Evolutionary conservation across 208 protist species (phyloP).

Genomic region (Leishmania turanica): DNA sequence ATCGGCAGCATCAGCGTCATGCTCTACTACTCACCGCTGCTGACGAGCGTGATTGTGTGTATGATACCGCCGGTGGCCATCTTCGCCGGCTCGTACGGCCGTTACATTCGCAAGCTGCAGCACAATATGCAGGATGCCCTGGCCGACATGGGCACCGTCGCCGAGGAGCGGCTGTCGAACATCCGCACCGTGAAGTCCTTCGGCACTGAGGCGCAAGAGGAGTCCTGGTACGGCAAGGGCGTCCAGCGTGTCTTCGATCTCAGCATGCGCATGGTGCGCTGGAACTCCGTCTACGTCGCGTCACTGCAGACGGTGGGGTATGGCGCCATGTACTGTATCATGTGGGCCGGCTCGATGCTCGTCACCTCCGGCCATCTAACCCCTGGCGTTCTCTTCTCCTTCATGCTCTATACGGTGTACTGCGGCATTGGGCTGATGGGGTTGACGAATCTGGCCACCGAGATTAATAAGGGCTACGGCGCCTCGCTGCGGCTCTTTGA

Average conservation of each 20-base stretch:
- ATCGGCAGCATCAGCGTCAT: constrained; percentile 82
- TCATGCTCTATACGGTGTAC: constrained; percentile 92
- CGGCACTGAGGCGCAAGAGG: constrained; percentile 62
- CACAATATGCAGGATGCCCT: constrained; percentile 82
- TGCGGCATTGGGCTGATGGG: constrained; percentile 87
- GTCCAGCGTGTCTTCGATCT: constrained; percentile 70
- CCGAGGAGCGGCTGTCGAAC: constrained; percentile 81
- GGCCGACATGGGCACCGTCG: constrained; percentile 75
- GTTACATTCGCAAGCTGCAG: constrained; percentile 79
- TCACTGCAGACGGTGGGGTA: constrained; percentile 86
- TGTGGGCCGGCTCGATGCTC: constrained; percentile 89
- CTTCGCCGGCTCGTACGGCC: constrained; percentile 85
- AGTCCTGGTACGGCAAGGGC: constrained; percentile 75
- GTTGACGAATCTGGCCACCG: constrained; percentile 78
- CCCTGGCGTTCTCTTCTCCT: constrained; percentile 87
- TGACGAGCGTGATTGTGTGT: constrained; percentile 80
- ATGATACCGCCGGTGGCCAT: constrained; percentile 86
- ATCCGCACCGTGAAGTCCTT: constrained; percentile 89
- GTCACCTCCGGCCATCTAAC: constrained; percentile 75
- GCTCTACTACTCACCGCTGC: constrained; percentile 87
- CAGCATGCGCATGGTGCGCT: constrained; percentile 72
- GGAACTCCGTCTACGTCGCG: constrained; percentile 76
- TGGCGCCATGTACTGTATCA: constrained; percentile 82
- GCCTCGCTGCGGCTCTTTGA: constrained; percentile 83
- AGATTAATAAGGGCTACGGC: constrained; percentile 90